These are phyloP conservation scores for Mrakiaceae sp. DNA, from an alignment of 1,284 basidiomycete genomes.

Conservation along the genomic window DNA sequence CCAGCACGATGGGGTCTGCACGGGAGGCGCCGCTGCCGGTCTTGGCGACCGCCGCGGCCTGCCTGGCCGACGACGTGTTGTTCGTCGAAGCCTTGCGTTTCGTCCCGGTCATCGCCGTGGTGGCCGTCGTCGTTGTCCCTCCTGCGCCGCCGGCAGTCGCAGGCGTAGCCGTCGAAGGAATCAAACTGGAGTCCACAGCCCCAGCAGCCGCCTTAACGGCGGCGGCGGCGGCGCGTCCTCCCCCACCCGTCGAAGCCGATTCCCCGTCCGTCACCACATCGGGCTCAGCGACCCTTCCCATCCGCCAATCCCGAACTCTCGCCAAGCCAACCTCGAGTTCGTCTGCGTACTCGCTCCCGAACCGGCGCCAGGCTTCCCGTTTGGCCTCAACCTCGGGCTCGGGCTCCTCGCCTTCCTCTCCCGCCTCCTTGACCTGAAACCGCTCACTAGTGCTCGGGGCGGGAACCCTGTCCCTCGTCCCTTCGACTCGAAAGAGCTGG, in stretches of 20 bases:
- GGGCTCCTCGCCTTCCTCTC: too few relatives aligned
- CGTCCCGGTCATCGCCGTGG: background rate
- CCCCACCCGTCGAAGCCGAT: background rate
- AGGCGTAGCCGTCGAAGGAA: background rate
- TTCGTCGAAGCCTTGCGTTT: background rate
- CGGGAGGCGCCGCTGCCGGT: background rate
- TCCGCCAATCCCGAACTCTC: background rate
- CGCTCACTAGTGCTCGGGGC: background rate
- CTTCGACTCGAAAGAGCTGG: slow-evolving; percentile 8
- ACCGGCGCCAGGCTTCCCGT: background rate
- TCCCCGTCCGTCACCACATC: background rate
- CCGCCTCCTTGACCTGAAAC: background rate
- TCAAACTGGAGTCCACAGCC: background rate
- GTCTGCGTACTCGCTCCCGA: slow-evolving; percentile 12
- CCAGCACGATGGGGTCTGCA: slow-evolving; percentile 4
- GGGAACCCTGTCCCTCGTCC: slow-evolving; percentile 5
- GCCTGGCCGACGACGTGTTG: background rate
- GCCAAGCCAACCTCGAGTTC: slow-evolving; percentile 9
- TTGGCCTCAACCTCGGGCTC: background rate
- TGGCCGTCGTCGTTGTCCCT: background rate
- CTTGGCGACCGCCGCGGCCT: background rate
- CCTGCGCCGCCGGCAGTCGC: too few relatives aligned
- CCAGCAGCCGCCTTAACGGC: background rate
- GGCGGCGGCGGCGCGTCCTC: background rate
- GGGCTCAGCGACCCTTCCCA: background rate